Percentiles rank a stretch among this genome's conserved stretches.
These are phyloP conservation scores for Hortiboletus campestris DNA, from an alignment of 768 basidiomycete species.

Conservation along the genomic window DNA sequence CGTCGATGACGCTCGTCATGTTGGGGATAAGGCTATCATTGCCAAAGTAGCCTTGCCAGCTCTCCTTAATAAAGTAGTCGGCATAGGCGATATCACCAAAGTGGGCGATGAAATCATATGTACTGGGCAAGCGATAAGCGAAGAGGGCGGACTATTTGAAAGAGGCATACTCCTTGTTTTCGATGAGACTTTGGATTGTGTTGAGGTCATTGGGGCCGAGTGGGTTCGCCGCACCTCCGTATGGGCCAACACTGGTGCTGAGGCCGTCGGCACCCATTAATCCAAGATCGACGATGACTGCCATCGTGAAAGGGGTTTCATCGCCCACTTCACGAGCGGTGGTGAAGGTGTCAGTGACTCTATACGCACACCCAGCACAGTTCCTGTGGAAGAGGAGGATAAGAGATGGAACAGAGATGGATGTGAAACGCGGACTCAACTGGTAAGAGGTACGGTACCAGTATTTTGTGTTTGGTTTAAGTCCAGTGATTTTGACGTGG, in stretches of 20 bases:
- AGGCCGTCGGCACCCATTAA: constrained; percentile 29
- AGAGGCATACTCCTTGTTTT: constrained; percentile 26
- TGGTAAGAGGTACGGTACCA: constrained; percentile 30
- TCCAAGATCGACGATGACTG: constrained; percentile 27
- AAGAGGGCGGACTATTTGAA: neutral
- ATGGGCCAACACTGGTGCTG: constrained; percentile 29
- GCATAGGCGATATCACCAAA: constrained; percentile 27
- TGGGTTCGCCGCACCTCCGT: constrained; percentile 18
- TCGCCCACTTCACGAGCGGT: constrained; percentile 23
- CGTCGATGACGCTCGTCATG: constrained; percentile 22
- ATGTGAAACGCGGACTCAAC: constrained; percentile 6
- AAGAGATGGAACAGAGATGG: neutral
- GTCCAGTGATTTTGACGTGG: constrained; percentile 26
- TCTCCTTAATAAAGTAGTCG: constrained; percentile 30
- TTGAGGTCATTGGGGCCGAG: constrained; percentile 28
- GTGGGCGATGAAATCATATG: constrained; percentile 28
- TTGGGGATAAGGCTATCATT: constrained; percentile 26
- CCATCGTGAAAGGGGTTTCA: constrained; percentile 20
- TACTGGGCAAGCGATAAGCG: constrained; percentile 12
- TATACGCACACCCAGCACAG: constrained; percentile 27
- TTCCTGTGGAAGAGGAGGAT: constrained; percentile 11
- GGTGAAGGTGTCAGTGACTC: constrained; percentile 23
- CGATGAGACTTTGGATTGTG: constrained; percentile 29
- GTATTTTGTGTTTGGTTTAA: constrained; percentile 24
- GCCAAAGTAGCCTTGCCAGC: constrained; percentile 32